Evolutionary conservation across 2,329 filamentous ascomycete species (phyloP).

Genomic region (Fusarium concolor): DNA sequence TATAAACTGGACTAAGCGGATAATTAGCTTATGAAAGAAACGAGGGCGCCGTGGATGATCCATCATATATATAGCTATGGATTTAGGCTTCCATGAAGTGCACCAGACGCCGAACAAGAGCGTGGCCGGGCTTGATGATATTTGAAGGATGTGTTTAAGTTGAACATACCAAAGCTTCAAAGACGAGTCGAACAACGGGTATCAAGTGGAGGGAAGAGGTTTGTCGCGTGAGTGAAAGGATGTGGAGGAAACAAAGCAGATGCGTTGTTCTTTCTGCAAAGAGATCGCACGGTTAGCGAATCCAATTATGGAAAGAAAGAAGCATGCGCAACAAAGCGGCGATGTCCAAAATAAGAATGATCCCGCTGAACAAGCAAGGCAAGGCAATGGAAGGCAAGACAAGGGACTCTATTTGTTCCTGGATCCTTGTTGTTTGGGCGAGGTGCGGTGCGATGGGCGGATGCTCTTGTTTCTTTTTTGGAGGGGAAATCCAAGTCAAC

Average conservation of each 20-base stretch:
- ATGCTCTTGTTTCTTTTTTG: slow-evolving; percentile 34
- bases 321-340: slow-evolving; percentile 29
- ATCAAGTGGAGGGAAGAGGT: slow-evolving; percentile 34
- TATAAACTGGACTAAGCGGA: slow-evolving; percentile 44
- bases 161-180: slow-evolving; percentile 36
- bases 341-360: slow-evolving; percentile 11
- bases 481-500: slow-evolving; percentile 45
- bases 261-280: slow-evolving; percentile 44
- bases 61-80: slow-evolving; percentile 41
- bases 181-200: slow-evolving; percentile 22
- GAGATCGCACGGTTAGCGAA: slow-evolving; percentile 37
- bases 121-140: not conserved
- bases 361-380: slow-evolving; percentile 2
- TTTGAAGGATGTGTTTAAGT: not conserved
- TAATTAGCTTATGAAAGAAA: slow-evolving; percentile 49
- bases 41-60: slow-evolving; percentile 38
- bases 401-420: slow-evolving; percentile 23
- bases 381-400: too few species aligned
- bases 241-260: slow-evolving; percentile 42
- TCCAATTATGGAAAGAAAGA: slow-evolving; percentile 21
- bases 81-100: slow-evolving; percentile 19
- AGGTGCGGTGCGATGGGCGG: slow-evolving; percentile 11
- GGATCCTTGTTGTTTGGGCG: slow-evolving; percentile 43
- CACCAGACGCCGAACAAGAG: slow-evolving; percentile 13
- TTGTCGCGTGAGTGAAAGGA: slow-evolving; percentile 36